Base-by-base conservation (phyloP, 352 stramenopile genomes). In the Pythium chondricola region DNA sequence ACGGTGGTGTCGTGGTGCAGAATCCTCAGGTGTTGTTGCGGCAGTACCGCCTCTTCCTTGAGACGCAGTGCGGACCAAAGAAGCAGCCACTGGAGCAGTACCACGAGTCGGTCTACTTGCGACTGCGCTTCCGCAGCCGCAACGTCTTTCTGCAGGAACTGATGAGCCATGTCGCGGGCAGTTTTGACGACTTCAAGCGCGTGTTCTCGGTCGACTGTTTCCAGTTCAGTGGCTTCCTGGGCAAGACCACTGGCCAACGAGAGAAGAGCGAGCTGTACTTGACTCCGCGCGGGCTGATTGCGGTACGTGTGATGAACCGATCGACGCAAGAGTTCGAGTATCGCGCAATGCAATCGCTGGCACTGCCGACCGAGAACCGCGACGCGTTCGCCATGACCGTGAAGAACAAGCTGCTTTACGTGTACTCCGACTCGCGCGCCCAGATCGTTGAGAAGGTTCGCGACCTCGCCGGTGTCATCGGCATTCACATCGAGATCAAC, bases 111-210 rank as follows among this genome's bases (percentile, higher is more conserved):
- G 55, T 83, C 10, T 89, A 76, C 43, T 48, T 92, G 26, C 69
- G 77, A 13, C 71, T 92, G 25, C 75, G 80, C 1, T 92, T 85
- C 40, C 71, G 80, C 40, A 87, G 80, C 38, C 74, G 78, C 13
- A 92, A 85, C 32, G 61, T 71, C 21, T 92, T 92, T 35, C 58
- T 92, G 41, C 80, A 92, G 64, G 80, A 92, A 43, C 54, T 92
- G 2, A 87, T 92, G 73, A 89, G 74, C 44, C 77, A 89, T 53
- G 69, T 89, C 36, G 56, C 71, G 18, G 77, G 77, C 9, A 87
- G 68, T 44, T 83, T 92, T 48, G 77, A 92, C 2, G 77, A 89
- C 26, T 84, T 88, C 29, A 84, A 86, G 56, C 71, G 75, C 4
- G 63, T 80, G 0, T 92, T 85, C 33, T 65, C 47, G 21, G 71